Evolutionary conservation across 106 monocot genomes (phyloP), one percentile per base, ranked within the genome.

Genomic region (Chionographis japonica): DNA sequence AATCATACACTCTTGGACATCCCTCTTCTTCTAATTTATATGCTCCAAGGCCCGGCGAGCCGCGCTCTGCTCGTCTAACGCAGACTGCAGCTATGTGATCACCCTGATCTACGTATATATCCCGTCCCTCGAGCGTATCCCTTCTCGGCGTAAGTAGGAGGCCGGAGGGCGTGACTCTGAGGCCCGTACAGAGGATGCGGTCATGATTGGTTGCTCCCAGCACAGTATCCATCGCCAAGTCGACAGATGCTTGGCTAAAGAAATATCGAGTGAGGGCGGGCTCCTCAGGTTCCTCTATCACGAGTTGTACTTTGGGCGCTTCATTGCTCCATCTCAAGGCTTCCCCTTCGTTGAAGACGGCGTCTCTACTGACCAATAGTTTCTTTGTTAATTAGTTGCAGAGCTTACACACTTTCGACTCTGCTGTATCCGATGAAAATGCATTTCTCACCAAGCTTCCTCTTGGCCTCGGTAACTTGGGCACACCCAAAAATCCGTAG

Each of bases 321-420:
- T 17, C 59, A 36, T 59, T 3, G 18, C 27, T 59, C 59, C 59
- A 36, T 1, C 17, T 59, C 27, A 15, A 59, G 17, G 59, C 12
- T 59, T 59, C 59, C 8, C 6, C 0, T 46, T 46, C 9, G 0
- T 10, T 46, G 20, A 9, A 62, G 7, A 5, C 18, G 14, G 13
- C 10, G 4, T 10, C 62, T 62, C n/a, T 13, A 62, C 40, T 62
- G 2, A 11, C 62, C 62, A 62, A 37, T 62, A 40, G 5, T 62
- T 62, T 62, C 6, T 50, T 64, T 18, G 49, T 43, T 49, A 64
- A 2, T 64, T 43, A 46, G 18, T 72, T 63, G 19, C 54, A 63
- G 5, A 72, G 19, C 9, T 63, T 72, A 18, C 55, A 63, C 27
- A 27, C 27, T 54, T 0, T 72, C 63, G 0, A 3, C 17, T 13